Base-by-base conservation (phyloP, 768 basidiomycete genomes). In the Lentinula boryana region DNA sequence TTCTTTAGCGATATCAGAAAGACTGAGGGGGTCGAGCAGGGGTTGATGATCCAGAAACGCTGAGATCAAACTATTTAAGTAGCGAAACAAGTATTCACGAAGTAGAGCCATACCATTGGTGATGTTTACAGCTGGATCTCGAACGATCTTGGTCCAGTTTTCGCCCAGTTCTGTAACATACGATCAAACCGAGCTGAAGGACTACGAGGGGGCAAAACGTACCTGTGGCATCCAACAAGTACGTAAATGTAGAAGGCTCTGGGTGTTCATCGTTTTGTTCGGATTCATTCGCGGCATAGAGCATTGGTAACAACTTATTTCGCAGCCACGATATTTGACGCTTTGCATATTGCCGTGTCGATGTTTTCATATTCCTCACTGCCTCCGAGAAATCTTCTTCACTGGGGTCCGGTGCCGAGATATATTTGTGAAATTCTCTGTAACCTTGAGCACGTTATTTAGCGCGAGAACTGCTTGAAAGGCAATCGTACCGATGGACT, bases 251-350 rank as follows among this genome's bases (percentile, higher is more conserved):
- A n/a, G 65, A 61, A 60, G 3, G 63, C 69, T 21, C 72, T 36
- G 46, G 62, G 53, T 61, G 61, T 5, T 21, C 12, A 40, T 7
- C 16, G 4, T 18, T 18, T 23, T 23, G 13, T 8, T 70, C 73
- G 18, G 74, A 65, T 9, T 67, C 64, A 59, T 84, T 83, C 8
- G 83, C 79, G 10, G 78, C 75, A 36, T 79, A 69, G 13, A 88
- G 74, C 3, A 83, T 86, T 2, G 95, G 95, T 38, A 97, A 71
- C 13, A 98, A 73, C 72, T 97, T 96, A 69, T 93, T 93, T 41
- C 84, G 80, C 51, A 98, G 87, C 97, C 97, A 99, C 38, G 88
- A 85, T 44, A 95, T 79, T 70, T 99, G 97, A 41, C 88, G 79
- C 69, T 90, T 93, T 0, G 97, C 93, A 69, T 98, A 99, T 72